Percentiles rank a stretch among this genome's conserved stretches.
phyloP scores from a whole-genome alignment of 441 rosid species.

The Macaranga tanarius region DNA sequence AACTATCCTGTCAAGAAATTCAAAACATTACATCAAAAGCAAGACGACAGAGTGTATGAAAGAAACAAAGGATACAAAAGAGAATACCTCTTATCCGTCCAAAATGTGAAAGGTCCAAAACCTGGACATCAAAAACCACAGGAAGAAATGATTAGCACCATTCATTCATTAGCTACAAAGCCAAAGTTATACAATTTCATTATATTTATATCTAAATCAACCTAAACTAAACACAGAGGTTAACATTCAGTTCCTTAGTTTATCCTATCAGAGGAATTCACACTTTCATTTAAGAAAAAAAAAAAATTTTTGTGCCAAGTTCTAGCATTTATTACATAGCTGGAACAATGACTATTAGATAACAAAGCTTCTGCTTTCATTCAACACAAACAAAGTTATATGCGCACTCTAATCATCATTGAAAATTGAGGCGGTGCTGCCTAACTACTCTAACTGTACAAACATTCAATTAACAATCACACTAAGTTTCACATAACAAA shows the following conservation, averaged over 20 bases:
- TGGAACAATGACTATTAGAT: background rate
- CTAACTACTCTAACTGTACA: background rate
- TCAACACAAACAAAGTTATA: background rate
- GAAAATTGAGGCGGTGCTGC: background rate
- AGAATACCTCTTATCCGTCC: conserved; percentile 76
- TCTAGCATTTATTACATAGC: background rate
- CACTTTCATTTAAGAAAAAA: no score
- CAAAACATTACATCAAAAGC: background rate
- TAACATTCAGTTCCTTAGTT: background rate
- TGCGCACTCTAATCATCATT: no score
- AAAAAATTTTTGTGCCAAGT: background rate
- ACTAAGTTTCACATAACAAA: background rate
- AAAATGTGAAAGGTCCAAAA: conserved; percentile 73
- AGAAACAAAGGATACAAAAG: conserved; percentile 9
- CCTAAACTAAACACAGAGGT: no score
- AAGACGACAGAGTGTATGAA: background rate
- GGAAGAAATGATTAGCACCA: conserved; percentile 1
- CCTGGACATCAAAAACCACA: conserved; percentile 39
- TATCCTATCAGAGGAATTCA: background rate
- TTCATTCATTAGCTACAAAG: background rate
- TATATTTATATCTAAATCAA: background rate
- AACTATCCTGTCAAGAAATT: background rate
- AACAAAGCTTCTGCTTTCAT: background rate
- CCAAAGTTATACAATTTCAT: background rate
- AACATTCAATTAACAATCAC: background rate